Base-by-base conservation (phyloP, 257 asterid genomes). In the Linaria vulgaris region DNA sequence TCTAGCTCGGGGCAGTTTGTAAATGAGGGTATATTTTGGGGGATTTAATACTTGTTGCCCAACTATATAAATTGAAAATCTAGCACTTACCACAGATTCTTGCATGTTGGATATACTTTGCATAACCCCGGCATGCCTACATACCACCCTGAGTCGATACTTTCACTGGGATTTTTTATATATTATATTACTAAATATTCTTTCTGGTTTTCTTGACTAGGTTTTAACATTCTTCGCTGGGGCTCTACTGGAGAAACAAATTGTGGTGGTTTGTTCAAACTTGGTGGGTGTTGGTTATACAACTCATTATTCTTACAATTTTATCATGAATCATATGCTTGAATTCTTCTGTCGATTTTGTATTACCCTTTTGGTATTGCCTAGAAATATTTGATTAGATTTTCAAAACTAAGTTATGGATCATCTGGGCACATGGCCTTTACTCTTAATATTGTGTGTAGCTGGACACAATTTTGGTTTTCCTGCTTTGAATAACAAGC, bases 161-260 rank as follows among this genome's bases (percentile, higher is more conserved):
- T n/a, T n/a, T n/a, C n/a, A n/a, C n/a, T n/a, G n/a, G n/a, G n/a
- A n/a, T n/a, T n/a, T n/a, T n/a, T n/a, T n/a, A n/a, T n/a, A n/a
- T n/a, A 12, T 11, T 25, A 58, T 17, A 45, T 7, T 54, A 59
- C 61, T 67, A 23, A 67, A 61, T 21, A 49, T 63, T 64, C 50
- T 55, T 53, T 61, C 41, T 48, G 6, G 67, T 69, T 74, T 19
- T 76, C 44, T 69, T 65, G 56, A 77, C 54, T 83, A 94, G 99
- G 95, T 94, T 56, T 69, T 94, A 62, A 90, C 95, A 65, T 68
- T 94, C 64, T 80, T 94, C 69, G 92, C 95, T 0, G 97, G 83
- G 38, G 95, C 95, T 69, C 91, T 94, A 24, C 80, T 94, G 85
- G 99, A 94, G 84, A 90, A 90, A 71, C 99, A 90, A 67, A 81